phyloP scores from a whole-genome alignment of 495 filamentous ascomycete species.

The Penicillium arizonense region DNA sequence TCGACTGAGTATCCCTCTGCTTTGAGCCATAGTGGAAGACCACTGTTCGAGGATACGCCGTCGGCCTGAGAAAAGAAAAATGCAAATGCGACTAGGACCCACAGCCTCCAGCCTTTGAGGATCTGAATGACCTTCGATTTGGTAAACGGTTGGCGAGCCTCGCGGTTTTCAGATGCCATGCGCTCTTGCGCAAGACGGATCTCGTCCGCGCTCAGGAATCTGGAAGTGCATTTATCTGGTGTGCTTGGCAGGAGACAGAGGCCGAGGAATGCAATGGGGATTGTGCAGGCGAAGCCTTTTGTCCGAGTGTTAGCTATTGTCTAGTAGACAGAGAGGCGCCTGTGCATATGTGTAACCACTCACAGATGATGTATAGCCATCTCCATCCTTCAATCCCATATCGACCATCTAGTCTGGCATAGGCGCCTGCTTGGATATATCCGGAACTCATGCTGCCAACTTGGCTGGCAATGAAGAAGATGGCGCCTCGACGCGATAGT shows the following conservation, averaged over 20 bases:
- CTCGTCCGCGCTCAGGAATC: slow-evolving; percentile 34
- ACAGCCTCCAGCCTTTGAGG: slow-evolving; percentile 23
- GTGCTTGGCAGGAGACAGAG: slow-evolving; percentile 37
- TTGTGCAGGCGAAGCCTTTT: slow-evolving; percentile 29
- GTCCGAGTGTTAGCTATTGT: not conserved
- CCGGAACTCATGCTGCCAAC: slow-evolving; percentile 45
- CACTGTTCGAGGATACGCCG: slow-evolving; percentile 24
- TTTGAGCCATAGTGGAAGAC: slow-evolving; percentile 40
- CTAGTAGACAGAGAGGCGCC: not conserved
- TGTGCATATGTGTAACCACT: not conserved
- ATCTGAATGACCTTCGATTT: slow-evolving; percentile 13
- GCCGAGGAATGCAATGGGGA: slow-evolving; percentile 24
- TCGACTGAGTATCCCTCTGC: slow-evolving; percentile 40
- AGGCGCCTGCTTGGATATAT: slow-evolving; percentile 44
- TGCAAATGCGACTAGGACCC: slow-evolving; percentile 30
- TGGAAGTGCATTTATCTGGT: slow-evolving; percentile 37
- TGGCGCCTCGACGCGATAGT: slow-evolving; percentile 36
- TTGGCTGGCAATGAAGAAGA: slow-evolving; percentile 43
- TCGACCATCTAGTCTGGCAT: slow-evolving; percentile 33
- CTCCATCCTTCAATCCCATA: slow-evolving; percentile 46
- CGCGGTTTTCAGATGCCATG: slow-evolving; percentile 33
- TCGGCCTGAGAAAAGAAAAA: slow-evolving; percentile 36
- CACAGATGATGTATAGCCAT: slow-evolving; percentile 50
- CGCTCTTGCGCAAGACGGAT: slow-evolving; percentile 30
- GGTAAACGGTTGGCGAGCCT: slow-evolving; percentile 26